Conservation (phyloP, 2,329 filamentous ascomycete genomes). For the Monilinia fructicola region DNA sequence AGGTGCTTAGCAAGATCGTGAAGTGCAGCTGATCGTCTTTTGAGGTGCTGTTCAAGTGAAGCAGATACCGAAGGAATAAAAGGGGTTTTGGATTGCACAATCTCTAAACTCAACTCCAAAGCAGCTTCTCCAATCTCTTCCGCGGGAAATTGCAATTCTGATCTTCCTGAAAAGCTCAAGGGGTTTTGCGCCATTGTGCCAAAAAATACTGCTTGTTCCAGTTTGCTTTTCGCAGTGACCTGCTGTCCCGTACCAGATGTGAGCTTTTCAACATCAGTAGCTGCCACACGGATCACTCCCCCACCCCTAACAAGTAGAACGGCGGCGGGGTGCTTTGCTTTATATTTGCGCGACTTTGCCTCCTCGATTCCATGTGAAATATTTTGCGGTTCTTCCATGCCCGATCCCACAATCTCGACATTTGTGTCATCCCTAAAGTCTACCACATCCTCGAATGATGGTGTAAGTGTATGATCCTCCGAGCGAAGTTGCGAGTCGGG, state of each 20-base stretch:
- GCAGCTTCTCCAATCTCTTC: conserved; percentile 76
- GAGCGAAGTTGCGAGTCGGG: conserved; percentile 74
- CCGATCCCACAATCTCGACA: conserved; percentile 63
- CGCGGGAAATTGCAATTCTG: conserved; percentile 64
- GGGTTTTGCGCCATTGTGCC: conserved; percentile 79
- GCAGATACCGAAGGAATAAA: conserved; percentile 72
- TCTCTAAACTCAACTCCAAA: conserved; percentile 74
- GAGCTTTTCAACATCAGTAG: conserved; percentile 60
- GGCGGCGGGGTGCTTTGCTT: conserved; percentile 61
- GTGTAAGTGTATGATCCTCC: conserved; percentile 61
- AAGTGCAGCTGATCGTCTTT: conserved; percentile 69
- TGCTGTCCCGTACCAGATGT: conserved; percentile 56
- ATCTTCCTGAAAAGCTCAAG: conserved; percentile 74
- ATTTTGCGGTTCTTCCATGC: conserved; percentile 58
- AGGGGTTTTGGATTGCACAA: conserved; percentile 73
- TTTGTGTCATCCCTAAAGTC: conserved; percentile 69
- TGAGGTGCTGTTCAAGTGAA: conserved; percentile 79
- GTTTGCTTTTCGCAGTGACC: conserved; percentile 81
- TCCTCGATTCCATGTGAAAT: conserved; percentile 47
- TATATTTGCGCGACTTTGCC: conserved; percentile 51
- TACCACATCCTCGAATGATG: conserved; percentile 82
- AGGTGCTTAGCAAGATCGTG: conserved; percentile 73
- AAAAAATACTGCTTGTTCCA: conserved; percentile 94
- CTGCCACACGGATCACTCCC: conserved; percentile 59
- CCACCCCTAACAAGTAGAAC: conserved; percentile 62